Evolutionary conservation across 768 basidiomycete genomes (phyloP), one percentile per base, ranked within the genome.

Genomic region (Pisolithus marmoratus): DNA sequence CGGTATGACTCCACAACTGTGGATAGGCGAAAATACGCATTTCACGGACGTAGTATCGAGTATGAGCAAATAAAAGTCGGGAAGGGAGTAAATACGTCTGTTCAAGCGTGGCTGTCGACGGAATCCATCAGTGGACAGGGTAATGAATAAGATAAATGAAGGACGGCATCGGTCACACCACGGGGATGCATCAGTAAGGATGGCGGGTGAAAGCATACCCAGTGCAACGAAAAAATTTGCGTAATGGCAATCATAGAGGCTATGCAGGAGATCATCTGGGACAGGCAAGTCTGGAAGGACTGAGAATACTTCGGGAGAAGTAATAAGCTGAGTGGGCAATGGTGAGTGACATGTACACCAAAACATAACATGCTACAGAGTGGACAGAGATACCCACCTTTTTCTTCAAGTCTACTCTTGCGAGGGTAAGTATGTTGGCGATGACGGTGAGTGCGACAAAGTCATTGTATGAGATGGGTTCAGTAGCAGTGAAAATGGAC

Each of bases 1-100:
- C 86, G 80, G 66, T 98, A 99, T 8, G 81, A 84, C 66, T 97
- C 91, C n/a, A 99, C 5, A 97, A 76, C 62, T 98, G 95, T 26
- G 78, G 72, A 70, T 96, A 98, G 1, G 94, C 94, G 20, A 88
- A 82, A 57, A 98, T 93, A 31, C 96, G 85, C 90, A 97, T 93
- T 69, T 97, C 95, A 52, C 95, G 86, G 27, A 94, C 79, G 67
- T 96, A 97, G 73, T 77, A 95, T 8, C 90, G 82, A 1, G 91
- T 79, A 66, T 98, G 96, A 0, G 86, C 87, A 2, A 84, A 79
- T 44, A 98, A 80, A 53, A 94, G 71, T 38, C 90, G 88, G 3
- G 90, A 94, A 12, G 93, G 87, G n/a, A 92, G 70, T 56, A 98
- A 84, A 62, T 88, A 82, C 2, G 80, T 81, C 69, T 93, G 85